Conservation (phyloP, 331 rosid species). For the Quercus lobata region DNA sequence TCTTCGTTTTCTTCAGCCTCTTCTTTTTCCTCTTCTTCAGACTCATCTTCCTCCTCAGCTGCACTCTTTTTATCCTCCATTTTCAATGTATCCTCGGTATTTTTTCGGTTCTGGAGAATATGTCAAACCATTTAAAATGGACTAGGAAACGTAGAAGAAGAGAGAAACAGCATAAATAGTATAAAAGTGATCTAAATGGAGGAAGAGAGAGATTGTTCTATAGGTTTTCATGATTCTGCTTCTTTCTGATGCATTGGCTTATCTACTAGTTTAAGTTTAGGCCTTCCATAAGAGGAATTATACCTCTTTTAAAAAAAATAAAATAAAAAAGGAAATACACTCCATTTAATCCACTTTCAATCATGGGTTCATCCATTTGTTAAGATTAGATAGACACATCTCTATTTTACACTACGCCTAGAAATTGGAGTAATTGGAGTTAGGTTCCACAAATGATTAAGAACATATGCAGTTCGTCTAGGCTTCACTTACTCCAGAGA, state of each 20-base stretch:
- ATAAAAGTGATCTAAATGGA: not conserved
- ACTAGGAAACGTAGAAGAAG: not conserved
- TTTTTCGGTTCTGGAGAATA: constrained; percentile 53
- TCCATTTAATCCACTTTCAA: too few relatives aligned
- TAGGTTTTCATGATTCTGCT: not conserved
- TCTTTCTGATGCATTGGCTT: not conserved
- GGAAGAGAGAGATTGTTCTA: not conserved
- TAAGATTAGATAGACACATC: too few relatives aligned
- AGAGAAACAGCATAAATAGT: not conserved
- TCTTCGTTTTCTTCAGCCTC: constrained; percentile 50
- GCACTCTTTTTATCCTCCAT: constrained; percentile 46
- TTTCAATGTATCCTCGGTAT: constrained; percentile 46
- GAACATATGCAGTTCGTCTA: not conserved
- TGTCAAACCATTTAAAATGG: constrained; percentile 1
- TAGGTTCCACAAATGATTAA: not conserved
- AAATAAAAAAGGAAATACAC: too few relatives aligned
- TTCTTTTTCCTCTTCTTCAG: constrained; percentile 43
- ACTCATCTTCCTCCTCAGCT: constrained; percentile 63
- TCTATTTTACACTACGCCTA: too few relatives aligned
- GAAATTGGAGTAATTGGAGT: not conserved
- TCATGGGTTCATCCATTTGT: too few relatives aligned
- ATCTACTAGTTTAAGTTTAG: not conserved
- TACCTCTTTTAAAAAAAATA: too few relatives aligned
- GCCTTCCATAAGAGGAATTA: not conserved
- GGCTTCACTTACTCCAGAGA: not conserved